Conservation (phyloP, 805 yeast species). For the Candida oleophila region DNA sequence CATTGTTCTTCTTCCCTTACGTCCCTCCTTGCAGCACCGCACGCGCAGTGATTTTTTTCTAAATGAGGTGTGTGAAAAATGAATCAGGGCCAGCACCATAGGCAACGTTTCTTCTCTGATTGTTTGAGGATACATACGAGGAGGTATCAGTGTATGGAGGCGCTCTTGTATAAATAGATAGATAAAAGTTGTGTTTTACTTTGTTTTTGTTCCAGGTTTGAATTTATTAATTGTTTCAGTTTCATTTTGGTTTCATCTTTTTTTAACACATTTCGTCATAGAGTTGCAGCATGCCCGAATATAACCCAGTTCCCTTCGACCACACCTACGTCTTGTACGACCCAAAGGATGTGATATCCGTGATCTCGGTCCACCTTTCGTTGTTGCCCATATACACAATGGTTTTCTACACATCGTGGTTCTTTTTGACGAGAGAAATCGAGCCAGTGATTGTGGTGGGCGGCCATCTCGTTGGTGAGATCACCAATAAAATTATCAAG, state of each 20-base stretch:
- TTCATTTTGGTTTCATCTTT: constrained; percentile 11
- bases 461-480: constrained; percentile 82
- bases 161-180: not conserved
- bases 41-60: not conserved
- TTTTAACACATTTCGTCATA: not conserved
- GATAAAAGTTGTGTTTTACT: not conserved
- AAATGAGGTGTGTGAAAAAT: not conserved
- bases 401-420: constrained; percentile 81
- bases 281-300: constrained; percentile 6
- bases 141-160: not conserved
- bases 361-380: constrained; percentile 68
- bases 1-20: not conserved
- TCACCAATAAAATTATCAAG: constrained; percentile 68
- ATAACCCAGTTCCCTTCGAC: constrained; percentile 64
- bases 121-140: not conserved
- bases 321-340: constrained; percentile 83
- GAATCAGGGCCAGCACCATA: too few species aligned
- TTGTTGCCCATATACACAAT: constrained; percentile 77
- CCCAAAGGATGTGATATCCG: constrained; percentile 59
- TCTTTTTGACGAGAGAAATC: constrained; percentile 75
- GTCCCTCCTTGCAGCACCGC: not conserved
- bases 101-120: not conserved
- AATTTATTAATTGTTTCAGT: constrained; percentile 4
- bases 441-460: constrained; percentile 81
- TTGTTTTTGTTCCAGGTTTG: not conserved